These are phyloP conservation scores for Sporothrix dimorphospora DNA, from an alignment of 2,329 filamentous ascomycete species.

Conservation along the genomic window DNA sequence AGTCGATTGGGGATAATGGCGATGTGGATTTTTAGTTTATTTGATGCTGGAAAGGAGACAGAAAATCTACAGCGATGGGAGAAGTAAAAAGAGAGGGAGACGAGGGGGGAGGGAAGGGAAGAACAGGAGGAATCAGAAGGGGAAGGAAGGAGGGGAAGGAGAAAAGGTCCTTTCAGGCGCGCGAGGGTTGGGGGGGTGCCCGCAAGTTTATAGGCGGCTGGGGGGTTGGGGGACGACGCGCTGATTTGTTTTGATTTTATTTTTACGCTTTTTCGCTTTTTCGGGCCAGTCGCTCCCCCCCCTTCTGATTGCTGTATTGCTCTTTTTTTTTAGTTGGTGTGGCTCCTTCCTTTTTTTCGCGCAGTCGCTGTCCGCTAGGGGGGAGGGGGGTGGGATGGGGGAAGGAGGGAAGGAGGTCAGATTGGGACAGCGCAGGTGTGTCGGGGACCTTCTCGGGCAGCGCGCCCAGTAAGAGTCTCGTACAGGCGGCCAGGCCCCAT, in stretches of 20 bases:
- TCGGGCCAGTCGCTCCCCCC: slow-evolving; percentile 17
- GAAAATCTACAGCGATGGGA: slow-evolving; percentile 18
- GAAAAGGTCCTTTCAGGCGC: slow-evolving; percentile 27
- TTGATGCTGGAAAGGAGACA: slow-evolving; percentile 28
- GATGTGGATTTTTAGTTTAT: slow-evolving; percentile 30
- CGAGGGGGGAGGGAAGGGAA: not conserved
- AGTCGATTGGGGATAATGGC: slow-evolving; percentile 13
- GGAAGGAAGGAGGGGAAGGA: slow-evolving; percentile 22
- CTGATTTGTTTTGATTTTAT: slow-evolving; percentile 34
- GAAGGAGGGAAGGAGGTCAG: too few relatives aligned
- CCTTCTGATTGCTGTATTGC: slow-evolving; percentile 16
- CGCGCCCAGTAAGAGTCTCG: not conserved
- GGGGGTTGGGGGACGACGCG: slow-evolving; percentile 33
- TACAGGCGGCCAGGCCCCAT: slow-evolving; percentile 19
- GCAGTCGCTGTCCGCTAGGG: slow-evolving; percentile 1
- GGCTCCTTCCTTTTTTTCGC: slow-evolving; percentile 25
- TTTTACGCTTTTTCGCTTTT: slow-evolving; percentile 23
- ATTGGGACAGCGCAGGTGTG: too few relatives aligned
- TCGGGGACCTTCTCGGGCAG: not conserved
- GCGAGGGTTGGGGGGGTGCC: slow-evolving; percentile 33
- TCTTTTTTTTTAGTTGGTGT: slow-evolving; percentile 18
- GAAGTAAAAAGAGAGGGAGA: slow-evolving; percentile 1
- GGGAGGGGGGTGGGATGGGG: slow-evolving; percentile 1
- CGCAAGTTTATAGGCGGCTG: slow-evolving; percentile 36
- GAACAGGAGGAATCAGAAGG: slow-evolving; percentile 22